Percentiles rank a stretch among this genome's conserved stretches.
These are phyloP conservation scores for Diaporthe sp. DNA, from an alignment of 2,329 filamentous ascomycete genomes.

Conservation along the genomic window DNA sequence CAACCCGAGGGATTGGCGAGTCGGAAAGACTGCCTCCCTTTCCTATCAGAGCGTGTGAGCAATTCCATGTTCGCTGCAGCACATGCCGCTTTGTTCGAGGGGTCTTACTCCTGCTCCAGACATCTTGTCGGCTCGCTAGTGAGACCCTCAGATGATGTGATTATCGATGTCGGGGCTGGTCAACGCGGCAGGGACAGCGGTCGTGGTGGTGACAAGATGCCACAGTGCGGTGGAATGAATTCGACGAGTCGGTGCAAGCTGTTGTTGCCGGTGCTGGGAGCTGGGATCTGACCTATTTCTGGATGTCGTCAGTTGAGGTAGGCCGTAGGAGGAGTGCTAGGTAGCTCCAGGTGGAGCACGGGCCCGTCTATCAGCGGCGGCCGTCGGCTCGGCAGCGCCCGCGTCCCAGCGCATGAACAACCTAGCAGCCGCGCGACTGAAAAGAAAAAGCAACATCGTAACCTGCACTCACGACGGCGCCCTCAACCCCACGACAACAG, in stretches of 20 bases:
- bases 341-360: conserved; percentile 26
- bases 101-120: conserved; percentile 55
- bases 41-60: conserved; percentile 67
- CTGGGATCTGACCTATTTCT: conserved; percentile 50
- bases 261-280: neutral
- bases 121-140: conserved; percentile 48
- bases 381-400: conserved; percentile 36
- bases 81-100: conserved; percentile 11
- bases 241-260: conserved; percentile 4
- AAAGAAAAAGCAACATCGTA: conserved; percentile 37
- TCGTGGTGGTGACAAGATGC: conserved; percentile 23
- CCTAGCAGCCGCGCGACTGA: conserved; percentile 31
- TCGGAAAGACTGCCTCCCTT: conserved; percentile 96
- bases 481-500: conserved; percentile 2
- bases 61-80: conserved; percentile 10
- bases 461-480: conserved; percentile 30
- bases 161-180: neutral
- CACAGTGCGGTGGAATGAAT: neutral
- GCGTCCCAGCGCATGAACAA: conserved; percentile 32
- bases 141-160: neutral
- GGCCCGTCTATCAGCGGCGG: conserved; percentile 24
- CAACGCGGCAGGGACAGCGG: neutral
- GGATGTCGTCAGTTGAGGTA: conserved; percentile 54
- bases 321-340: conserved; percentile 41
- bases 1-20: conserved; percentile 93